A percentile compares a stretch with the other conserved stretches of the same genome.
Conservation (phyloP, 2,329 filamentous ascomycete species). For the Sclerotinia subarctica region DNA sequence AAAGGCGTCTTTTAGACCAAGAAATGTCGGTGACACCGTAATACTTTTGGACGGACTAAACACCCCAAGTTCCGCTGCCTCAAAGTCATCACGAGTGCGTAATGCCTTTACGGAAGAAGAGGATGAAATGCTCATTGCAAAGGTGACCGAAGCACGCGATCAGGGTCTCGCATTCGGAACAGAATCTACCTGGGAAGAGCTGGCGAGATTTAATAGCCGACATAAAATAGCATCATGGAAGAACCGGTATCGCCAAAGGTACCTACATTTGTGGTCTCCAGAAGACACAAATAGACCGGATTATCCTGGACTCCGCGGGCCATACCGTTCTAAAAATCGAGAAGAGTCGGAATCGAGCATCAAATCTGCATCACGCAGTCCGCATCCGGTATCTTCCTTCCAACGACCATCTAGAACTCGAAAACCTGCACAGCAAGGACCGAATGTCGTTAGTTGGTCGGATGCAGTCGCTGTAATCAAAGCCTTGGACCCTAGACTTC, state of each 20-base stretch:
- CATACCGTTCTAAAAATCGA: background rate
- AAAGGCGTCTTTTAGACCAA: background rate
- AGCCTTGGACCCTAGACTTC: conserved; percentile 32
- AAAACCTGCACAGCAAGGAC: conserved; percentile 32
- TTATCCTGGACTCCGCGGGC: background rate
- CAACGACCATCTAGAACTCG: conserved; percentile 27
- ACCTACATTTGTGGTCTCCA: conserved; percentile 15
- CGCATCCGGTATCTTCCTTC: background rate
- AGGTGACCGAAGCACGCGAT: conserved; percentile 26
- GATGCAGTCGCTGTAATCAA: conserved; percentile 34
- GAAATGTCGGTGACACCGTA: background rate
- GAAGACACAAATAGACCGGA: background rate
- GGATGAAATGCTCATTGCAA: conserved; percentile 32
- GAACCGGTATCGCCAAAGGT: background rate
- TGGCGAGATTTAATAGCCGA: conserved; percentile 27
- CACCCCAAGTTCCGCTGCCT: conserved; percentile 10
- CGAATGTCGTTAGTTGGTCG: conserved; percentile 35
- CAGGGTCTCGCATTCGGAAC: conserved; percentile 22
- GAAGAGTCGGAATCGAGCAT: background rate
- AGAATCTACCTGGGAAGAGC: conserved; percentile 28
- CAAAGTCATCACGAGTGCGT: conserved; percentile 11
- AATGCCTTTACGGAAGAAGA: conserved; percentile 31
- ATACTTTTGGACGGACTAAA: conserved; percentile 7
- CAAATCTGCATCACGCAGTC: background rate
- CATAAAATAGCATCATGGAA: conserved; percentile 25